These are phyloP conservation scores for Cyclotella atomus DNA, from an alignment of 108 stramenopile genomes.

Conservation along the genomic window DNA sequence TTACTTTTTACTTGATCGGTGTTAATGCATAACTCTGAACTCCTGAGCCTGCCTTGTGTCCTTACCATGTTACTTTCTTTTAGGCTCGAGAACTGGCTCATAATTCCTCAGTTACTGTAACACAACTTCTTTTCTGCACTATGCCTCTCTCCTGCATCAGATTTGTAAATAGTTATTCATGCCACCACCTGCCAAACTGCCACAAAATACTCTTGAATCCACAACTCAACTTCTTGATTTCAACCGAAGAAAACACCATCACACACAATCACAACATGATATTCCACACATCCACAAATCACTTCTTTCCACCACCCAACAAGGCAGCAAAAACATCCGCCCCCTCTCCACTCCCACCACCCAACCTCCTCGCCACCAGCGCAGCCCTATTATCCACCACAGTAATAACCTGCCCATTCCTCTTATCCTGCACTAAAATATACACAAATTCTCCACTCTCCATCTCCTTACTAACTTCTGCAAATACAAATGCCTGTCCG, in stretches of 20 bases:
- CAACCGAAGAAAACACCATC: no score
- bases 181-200: no score
- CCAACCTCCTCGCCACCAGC: constrained; percentile 67
- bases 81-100: background rate
- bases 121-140: no score
- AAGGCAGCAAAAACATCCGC: constrained; percentile 34
- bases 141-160: no score
- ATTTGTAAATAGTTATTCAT: no score
- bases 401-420: constrained; percentile 77
- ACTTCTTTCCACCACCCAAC: constrained; percentile 42
- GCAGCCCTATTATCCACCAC: constrained; percentile 80
- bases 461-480: constrained; percentile 83
- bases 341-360: constrained; percentile 70
- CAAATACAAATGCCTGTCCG: constrained; percentile 85
- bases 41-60: no score
- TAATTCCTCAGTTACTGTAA: no score
- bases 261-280: background rate
- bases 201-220: no score
- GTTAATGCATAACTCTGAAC: no score
- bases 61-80: no score
- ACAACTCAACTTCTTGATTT: no score
- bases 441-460: constrained; percentile 93
- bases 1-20: background rate
- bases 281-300: background rate
- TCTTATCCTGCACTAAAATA: constrained; percentile 92